Percentiles rank a stretch among this genome's conserved stretches.
Evolutionary conservation across 495 filamentous ascomycete genomes (phyloP).

Genomic region (Penicillium soppii): DNA sequence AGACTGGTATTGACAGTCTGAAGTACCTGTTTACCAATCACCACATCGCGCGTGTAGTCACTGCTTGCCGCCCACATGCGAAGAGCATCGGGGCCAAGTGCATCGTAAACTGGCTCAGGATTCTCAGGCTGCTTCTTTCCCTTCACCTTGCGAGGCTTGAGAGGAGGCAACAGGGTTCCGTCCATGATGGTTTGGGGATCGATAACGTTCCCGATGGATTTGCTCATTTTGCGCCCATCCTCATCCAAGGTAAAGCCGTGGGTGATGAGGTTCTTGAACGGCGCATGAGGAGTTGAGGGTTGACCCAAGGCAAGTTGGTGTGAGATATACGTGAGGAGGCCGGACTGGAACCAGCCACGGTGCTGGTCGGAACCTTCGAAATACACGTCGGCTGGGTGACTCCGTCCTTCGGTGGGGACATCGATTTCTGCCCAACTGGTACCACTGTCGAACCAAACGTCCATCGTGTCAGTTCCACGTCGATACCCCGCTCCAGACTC

Average conservation of each 20-base stretch:
- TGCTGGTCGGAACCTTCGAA: constrained; percentile 95
- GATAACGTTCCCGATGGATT: constrained; percentile 90
- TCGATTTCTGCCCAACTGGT: constrained; percentile 80
- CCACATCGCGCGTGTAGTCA: constrained; percentile 86
- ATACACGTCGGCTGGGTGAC: constrained; percentile 76
- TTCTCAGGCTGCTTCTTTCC: constrained; percentile 49
- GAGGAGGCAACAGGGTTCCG: constrained; percentile 64
- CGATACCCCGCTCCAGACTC: constrained; percentile 45
- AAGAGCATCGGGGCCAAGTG: constrained; percentile 78
- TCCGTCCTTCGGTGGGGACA: constrained; percentile 31
- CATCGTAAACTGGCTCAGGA: constrained; percentile 50
- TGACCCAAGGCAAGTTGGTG: constrained; percentile 49
- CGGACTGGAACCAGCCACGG: constrained; percentile 99
- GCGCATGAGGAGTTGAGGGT: constrained; percentile 45
- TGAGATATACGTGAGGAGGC: constrained; percentile 81
- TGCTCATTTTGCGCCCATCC: constrained; percentile 95
- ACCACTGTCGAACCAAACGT: constrained; percentile 99
- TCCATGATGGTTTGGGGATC: constrained; percentile 80
- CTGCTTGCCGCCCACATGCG: constrained; percentile 88
- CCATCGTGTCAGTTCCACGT: constrained; percentile 96
- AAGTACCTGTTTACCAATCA: constrained; percentile 72
- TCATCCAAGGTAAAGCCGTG: constrained; percentile 94
- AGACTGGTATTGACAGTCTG: constrained; percentile 69
- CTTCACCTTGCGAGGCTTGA: constrained; percentile 55
- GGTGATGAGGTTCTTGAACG: constrained; percentile 84